Conservation (phyloP, 2,329 filamentous ascomycete genomes). For the Apiospora malaysiana region DNA sequence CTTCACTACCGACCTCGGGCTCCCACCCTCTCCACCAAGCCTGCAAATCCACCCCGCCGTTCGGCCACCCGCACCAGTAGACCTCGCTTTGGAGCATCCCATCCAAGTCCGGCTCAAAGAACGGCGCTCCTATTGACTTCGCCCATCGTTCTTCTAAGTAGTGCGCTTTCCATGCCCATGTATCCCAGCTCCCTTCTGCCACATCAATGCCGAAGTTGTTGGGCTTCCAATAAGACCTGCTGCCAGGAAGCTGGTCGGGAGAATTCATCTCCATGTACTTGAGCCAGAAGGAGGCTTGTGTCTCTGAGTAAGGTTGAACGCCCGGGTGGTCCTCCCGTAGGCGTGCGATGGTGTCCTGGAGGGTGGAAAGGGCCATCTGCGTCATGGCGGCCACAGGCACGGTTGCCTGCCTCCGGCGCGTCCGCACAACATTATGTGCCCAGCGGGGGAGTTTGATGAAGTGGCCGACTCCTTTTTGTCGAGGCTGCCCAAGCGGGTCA, state of each 20-base stretch:
- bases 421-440: constrained; percentile 2
- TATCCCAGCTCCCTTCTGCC: neutral
- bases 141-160: neutral
- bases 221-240: neutral
- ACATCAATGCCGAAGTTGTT: neutral
- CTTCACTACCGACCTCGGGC: constrained; percentile 29
- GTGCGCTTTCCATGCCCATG: constrained; percentile 12
- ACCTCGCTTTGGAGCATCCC: constrained; percentile 6
- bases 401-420: neutral
- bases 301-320: constrained; percentile 11
- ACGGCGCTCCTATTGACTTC: neutral
- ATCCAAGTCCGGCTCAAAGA: neutral
- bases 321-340: neutral
- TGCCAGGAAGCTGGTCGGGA: neutral
- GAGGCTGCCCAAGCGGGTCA: neutral
- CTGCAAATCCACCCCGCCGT: constrained; percentile 11
- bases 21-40: constrained; percentile 25
- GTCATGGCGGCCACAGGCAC: neutral
- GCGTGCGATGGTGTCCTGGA: neutral
- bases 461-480: neutral
- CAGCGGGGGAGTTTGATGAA: constrained; percentile 9
- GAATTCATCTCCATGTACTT: constrained; percentile 1
- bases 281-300: constrained; percentile 11
- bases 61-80: constrained; percentile 7
- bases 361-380: constrained; percentile 4